phyloP scores from a whole-genome alignment of 768 basidiomycete species.

The Suillus spraguei region DNA sequence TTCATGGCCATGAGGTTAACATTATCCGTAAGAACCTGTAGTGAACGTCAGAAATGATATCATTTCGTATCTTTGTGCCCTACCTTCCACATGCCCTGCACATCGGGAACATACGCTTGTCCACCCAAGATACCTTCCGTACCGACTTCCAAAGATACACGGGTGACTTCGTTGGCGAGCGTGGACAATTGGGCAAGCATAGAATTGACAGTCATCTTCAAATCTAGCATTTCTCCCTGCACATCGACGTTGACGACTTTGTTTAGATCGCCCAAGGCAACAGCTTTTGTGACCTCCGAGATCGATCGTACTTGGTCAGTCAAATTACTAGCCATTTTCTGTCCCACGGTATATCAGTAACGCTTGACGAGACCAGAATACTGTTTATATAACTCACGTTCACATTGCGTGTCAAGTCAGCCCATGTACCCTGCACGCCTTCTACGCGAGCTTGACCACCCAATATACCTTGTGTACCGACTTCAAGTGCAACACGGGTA shows the following conservation, averaged over 20 bases:
- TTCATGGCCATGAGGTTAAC: constrained; percentile 92
- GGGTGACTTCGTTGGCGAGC: constrained; percentile 81
- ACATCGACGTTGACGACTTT: constrained; percentile 91
- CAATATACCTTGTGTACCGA: constrained; percentile 88
- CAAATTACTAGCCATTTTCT: constrained; percentile 89
- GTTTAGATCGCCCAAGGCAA: constrained; percentile 80
- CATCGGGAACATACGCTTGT: constrained; percentile 89
- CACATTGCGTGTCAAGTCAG: constrained; percentile 85
- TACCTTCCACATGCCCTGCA: constrained; percentile 95
- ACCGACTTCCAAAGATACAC: constrained; percentile 91
- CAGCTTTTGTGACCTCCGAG: constrained; percentile 80
- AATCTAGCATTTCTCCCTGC: constrained; percentile 90
- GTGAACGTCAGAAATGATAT: constrained; percentile 13
- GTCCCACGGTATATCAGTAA: constrained; percentile 7
- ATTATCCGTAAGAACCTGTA: constrained; percentile 67
- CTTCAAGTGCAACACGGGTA: constrained; percentile 83
- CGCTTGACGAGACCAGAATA: background rate
- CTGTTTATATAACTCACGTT: constrained; percentile 53
- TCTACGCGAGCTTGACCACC: constrained; percentile 91
- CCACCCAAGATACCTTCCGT: constrained; percentile 93
- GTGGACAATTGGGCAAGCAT: constrained; percentile 78
- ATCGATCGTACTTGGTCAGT: constrained; percentile 91
- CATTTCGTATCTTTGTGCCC: constrained; percentile 23
- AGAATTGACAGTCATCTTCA: constrained; percentile 79
- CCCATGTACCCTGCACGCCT: constrained; percentile 94